A percentile compares a stretch with the other conserved stretches of the same genome.
These are phyloP conservation scores for Aspergillus oerlinghausenensis DNA, from an alignment of 2,329 filamentous ascomycete genomes.

Conservation along the genomic window DNA sequence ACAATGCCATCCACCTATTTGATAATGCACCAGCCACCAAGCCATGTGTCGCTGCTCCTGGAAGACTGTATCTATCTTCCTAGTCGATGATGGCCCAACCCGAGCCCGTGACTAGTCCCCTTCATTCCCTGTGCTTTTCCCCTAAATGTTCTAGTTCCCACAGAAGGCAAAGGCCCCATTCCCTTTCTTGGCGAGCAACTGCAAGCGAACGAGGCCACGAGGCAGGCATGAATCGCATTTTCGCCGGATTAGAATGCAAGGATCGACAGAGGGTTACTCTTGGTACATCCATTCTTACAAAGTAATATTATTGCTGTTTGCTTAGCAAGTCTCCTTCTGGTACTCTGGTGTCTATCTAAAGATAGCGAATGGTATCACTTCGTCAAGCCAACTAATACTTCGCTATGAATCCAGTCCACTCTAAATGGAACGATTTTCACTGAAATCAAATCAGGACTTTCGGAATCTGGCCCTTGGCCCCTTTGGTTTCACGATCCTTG, in stretches of 20 bases:
- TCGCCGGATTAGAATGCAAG: conserved; percentile 13
- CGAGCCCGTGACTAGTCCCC: not conserved
- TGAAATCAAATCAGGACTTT: not conserved
- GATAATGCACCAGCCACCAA: not conserved
- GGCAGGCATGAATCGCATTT: conserved; percentile 9
- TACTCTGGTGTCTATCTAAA: not conserved
- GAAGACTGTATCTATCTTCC: not conserved
- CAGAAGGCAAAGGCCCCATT: not conserved
- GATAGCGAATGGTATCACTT: not conserved
- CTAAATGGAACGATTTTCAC: not conserved
- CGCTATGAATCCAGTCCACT: not conserved
- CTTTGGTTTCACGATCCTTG: not conserved
- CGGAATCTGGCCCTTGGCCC: not conserved
- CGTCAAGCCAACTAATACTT: not conserved
- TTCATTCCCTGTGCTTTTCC: not conserved
- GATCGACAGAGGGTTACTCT: conserved; percentile 12
- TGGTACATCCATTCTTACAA: not conserved
- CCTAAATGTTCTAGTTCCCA: conserved; percentile 6
- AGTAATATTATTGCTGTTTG: not conserved
- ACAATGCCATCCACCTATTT: not conserved
- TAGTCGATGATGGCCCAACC: not conserved
- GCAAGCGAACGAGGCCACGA: conserved; percentile 15
- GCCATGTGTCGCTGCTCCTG: not conserved
- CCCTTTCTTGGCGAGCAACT: conserved; percentile 6
- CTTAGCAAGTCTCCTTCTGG: not conserved